Evolutionary conservation across 495 filamentous ascomycete species (phyloP), one percentile per base, ranked within the genome.

Genomic region (Eremomyces bilateralis): DNA sequence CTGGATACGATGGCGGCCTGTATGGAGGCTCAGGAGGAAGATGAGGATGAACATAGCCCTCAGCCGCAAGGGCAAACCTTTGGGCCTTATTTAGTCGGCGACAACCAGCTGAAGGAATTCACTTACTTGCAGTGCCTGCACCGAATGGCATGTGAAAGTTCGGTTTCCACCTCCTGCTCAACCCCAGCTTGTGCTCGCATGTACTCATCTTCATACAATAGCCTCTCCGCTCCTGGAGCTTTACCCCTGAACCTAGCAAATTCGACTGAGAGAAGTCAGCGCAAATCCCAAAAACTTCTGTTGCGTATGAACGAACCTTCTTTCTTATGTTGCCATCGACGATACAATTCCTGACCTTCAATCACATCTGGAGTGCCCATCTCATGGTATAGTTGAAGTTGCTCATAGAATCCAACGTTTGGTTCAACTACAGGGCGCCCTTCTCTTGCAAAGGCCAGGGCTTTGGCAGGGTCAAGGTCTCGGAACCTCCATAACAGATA

Each of bases 351-450:
- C 19, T 82, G 60, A 5, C 59, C 58, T 34, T 76, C 76, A 37
- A 82, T 56, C 35, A 71, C 65, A 22, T 64, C 57, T 6, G 83
- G 81, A 73, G 33, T 70, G 63, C 42, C 33, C 79, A 92, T 90
- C 36, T 73, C 49, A 55, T 80, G 71, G 54, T 83, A 97, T n/a
- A 93, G 56, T 38, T 74, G 60, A 4, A 97, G 64, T 50, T 97
- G 88, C 27, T 63, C 47, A 71, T 81, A 79, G 63, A 95, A 95
- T 35, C 80, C 82, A 5, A 65, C 51, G 50, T 97, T 97, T 8
- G 88, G 85, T 39, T 81, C 80, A 33, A 76, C 80, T 10, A 80
- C 60, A 3, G 71, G 65, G 1, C 85, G 73, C 30, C 57, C 58
- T 49, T 73, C 48, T 19, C 66, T 63, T 36, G 95, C 59, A 21